Evolutionary conservation across 805 yeast species (phyloP), one percentile per base, ranked within the genome.

Genomic region (Sporopachydermia lactativora): DNA sequence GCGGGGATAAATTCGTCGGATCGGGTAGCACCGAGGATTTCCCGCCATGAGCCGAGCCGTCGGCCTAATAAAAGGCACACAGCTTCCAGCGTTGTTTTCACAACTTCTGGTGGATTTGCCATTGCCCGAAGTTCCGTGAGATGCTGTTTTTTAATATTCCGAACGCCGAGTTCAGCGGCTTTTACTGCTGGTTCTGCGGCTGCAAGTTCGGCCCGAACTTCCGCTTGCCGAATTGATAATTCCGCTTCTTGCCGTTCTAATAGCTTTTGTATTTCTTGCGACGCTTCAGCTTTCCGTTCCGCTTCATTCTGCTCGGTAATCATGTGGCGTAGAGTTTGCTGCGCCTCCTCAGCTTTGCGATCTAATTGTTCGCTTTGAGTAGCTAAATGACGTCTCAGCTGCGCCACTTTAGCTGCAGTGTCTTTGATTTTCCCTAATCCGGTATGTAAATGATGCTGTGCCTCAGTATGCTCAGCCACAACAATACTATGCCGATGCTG

Each of bases 91-190:
- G 95, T 77, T 50, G 81, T 55, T 50, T 83, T 85, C 3, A 89
- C 89, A 0, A 92, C 78, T 5, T 75, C 79, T 0, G 97, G 97
- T 0, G 97, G 97, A 44, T 84, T 84, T 4, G 73, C 60, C 94
- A 89, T 82, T 11, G 95, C 78, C 52, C 95, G 64, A 18, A 89
- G 63, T 57, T 89, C 97, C 1, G 94, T 82, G 35, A 89, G 64
- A 52, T 89, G 96, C 45, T 83, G 94, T 54, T 89, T 89, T 58
- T 86, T 85, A 45, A 89, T 89, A 49, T 84, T 81, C 48, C 81
- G 81, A n/a, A 89, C 97, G 13, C 95, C 94, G 45, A 71, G 64
- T 51, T 81, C 81, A 0, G 97, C 97, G 46, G 81, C 94, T 2
- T 71, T 42, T 4, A 88, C 79, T 1, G 92, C 79, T 0, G 96